Evolutionary conservation across 768 basidiomycete species (phyloP), one percentile per base, ranked within the genome.

Genomic region (Amanita thiersii): DNA sequence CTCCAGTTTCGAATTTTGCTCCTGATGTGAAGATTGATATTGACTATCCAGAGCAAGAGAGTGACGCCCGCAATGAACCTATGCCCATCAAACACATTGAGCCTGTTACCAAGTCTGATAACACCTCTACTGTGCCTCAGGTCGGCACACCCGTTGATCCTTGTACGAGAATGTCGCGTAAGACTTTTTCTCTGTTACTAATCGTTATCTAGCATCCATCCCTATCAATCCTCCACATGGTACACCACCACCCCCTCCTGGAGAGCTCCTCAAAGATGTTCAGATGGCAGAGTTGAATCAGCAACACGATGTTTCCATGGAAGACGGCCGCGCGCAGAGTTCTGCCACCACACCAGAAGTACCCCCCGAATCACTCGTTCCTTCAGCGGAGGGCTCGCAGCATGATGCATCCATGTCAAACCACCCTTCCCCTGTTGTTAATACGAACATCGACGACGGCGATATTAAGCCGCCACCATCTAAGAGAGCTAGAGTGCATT

Each of bases 401-500:
- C n/a, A 30, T 8, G 42, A 43, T 14, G 35, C 24, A 26, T 37
- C 17, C 2, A 15, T 14, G 42, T 55, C 58, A 39, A 58, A 52
- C 45, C 60, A 59, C 37, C 50, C 63, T 17, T 68, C 61, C 36
- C 51, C 57, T 64, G 63, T 39, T 56, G 55, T 47, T 52, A 57
- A 39, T 45, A 54, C 47, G 23, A 57, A 61, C 23, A 53, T 51
- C 17, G 68, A 66, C 44, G 71, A 76, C 51, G 78, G 80, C 45
- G 77, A 80, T 47, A 68, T 74, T 44, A 64, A 70, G 47, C 83
- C 80, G 10, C 85, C 82, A n/a, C 87, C 87, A 20, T 82, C 86
- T 46, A 90, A 90, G 72, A 74, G 87, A 47, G 73, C 84, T 20
- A 66, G 87, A 51, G 79, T 79, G 63, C 66, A 77, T 52, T 86